These are phyloP conservation scores for Phialophora chinensis DNA, from an alignment of 2,329 filamentous ascomycete genomes.

Conservation along the genomic window DNA sequence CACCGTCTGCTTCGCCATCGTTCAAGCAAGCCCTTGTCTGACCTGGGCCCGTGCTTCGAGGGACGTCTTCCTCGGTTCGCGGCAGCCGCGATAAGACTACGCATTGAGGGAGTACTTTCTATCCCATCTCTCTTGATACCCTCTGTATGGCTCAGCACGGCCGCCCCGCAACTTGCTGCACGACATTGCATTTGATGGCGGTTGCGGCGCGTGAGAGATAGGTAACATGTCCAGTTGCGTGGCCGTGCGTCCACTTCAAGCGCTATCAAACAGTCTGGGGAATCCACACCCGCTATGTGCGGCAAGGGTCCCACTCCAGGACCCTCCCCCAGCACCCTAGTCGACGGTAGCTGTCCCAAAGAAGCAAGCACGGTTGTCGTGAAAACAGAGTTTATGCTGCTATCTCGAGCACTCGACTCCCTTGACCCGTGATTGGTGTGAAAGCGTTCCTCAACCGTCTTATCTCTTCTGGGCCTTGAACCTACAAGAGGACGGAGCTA, in stretches of 20 bases:
- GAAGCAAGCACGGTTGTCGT: background rate
- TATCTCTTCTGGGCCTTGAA: background rate
- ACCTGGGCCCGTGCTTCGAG: background rate
- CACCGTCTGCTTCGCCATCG: background rate
- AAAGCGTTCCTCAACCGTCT: background rate
- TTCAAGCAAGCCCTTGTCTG: background rate
- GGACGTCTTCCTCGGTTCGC: background rate
- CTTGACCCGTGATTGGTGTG: background rate
- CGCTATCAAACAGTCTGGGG: background rate
- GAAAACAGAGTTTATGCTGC: background rate
- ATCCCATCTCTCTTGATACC: background rate
- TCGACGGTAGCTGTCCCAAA: background rate
- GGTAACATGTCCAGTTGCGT: background rate
- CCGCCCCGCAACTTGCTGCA: background rate
- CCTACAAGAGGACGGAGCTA: background rate
- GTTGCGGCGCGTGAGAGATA: background rate
- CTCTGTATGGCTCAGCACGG: background rate
- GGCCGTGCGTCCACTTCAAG: background rate
- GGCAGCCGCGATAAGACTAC: background rate
- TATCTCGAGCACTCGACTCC: background rate
- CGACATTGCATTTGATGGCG: background rate
- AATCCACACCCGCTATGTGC: background rate
- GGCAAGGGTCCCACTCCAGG: background rate
- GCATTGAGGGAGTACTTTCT: background rate
- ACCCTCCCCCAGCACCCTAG: background rate